Percentiles rank a stretch among this genome's conserved stretches.
These are phyloP conservation scores for Vicia villosa DNA, from an alignment of 306 rosid genomes.

Conservation along the genomic window DNA sequence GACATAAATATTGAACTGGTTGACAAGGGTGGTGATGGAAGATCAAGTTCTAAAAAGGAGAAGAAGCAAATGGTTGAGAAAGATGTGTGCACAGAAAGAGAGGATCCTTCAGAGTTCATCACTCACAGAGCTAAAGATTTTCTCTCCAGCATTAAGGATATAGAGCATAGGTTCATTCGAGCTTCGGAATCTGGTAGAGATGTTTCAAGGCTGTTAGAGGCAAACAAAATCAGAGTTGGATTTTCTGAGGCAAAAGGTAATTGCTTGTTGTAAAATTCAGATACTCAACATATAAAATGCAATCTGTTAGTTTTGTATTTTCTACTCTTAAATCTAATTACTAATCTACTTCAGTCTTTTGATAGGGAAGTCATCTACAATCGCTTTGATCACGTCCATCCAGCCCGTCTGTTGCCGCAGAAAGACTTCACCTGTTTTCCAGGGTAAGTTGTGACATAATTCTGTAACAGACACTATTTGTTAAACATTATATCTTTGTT, in stretches of 20 bases:
- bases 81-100: constrained; percentile 67
- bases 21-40: constrained; percentile 44
- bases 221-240: constrained; percentile 81
- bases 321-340: too few relatives aligned
- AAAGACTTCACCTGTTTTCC: constrained; percentile 56
- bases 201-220: constrained; percentile 82
- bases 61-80: constrained; percentile 47
- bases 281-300: constrained; percentile 21
- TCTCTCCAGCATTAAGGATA: constrained; percentile 87
- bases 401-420: constrained; percentile 65
- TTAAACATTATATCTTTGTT: too few relatives aligned
- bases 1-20: constrained; percentile 29
- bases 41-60: constrained; percentile 51
- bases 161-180: constrained; percentile 73
- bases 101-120: constrained; percentile 94
- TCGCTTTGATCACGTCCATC: constrained; percentile 56
- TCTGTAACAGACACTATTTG: constrained; percentile 10
- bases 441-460: constrained; percentile 52
- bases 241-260: constrained; percentile 85
- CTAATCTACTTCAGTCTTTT: constrained; percentile 33
- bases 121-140: constrained; percentile 97
- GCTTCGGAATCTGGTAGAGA: constrained; percentile 91
- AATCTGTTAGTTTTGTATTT: too few relatives aligned
- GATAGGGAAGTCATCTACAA: constrained; percentile 64
- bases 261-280: background rate